Evolutionary conservation across 805 yeast genomes (phyloP).

Genomic region (Ogataea ganodermae): DNA sequence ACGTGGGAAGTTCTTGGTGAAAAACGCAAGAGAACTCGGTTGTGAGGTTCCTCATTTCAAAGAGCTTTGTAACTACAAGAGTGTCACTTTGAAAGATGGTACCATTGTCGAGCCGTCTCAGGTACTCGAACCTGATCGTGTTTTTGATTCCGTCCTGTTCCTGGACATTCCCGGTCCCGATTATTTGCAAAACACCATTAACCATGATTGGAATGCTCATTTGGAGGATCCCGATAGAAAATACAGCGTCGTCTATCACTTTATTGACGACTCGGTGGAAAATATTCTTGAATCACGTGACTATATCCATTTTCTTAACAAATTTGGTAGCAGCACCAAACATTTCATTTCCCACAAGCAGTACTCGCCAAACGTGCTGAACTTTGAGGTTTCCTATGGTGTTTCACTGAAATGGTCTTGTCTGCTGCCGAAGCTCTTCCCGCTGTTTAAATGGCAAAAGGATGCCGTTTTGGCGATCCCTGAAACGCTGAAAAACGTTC

Average conservation of each 20-base stretch:
- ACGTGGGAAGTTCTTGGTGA: conserved; percentile 74
- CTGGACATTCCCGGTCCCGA: conserved; percentile 67
- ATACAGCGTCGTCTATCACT: conserved; percentile 65
- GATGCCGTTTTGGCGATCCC: conserved; percentile 34
- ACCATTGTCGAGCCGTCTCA: conserved; percentile 61
- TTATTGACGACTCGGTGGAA: conserved; percentile 56
- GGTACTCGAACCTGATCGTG: conserved; percentile 65
- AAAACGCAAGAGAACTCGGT: conserved; percentile 66
- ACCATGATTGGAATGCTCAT: conserved; percentile 27
- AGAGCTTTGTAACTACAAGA: conserved; percentile 57
- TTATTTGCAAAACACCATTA: conserved; percentile 42
- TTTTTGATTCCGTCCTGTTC: conserved; percentile 61
- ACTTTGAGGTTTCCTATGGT: conserved; percentile 56
- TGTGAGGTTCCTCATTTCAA: conserved; percentile 64
- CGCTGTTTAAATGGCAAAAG: conserved; percentile 40
- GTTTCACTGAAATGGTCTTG: conserved; percentile 59
- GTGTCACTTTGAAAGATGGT: conserved; percentile 62
- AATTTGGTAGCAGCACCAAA: conserved; percentile 51
- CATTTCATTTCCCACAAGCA: conserved; percentile 77
- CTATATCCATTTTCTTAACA: conserved; percentile 52
- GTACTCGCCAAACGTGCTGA: conserved; percentile 61
- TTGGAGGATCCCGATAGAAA: conserved; percentile 11
- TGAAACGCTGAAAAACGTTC: conserved; percentile 20
- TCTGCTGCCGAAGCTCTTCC: conserved; percentile 46
- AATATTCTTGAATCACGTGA: conserved; percentile 44